phyloP scores from a whole-genome alignment of 176 grass and related monocot genomes.

The Thinopyrum elongatum region DNA sequence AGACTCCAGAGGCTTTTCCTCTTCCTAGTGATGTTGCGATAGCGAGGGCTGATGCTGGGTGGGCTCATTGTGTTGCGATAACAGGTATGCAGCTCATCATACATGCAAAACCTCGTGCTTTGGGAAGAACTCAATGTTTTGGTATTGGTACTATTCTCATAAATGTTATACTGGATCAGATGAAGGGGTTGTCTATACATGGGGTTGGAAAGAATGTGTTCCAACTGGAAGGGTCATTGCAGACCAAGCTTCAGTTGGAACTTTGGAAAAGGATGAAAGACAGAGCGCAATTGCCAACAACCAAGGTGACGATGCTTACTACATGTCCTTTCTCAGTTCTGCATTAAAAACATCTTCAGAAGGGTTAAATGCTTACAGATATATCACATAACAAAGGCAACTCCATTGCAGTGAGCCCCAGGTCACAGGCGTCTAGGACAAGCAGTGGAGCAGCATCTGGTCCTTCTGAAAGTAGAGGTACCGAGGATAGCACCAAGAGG shows the following conservation, averaged over 20 bases:
- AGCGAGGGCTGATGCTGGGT: constrained; percentile 81
- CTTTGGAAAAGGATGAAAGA: constrained; percentile 75
- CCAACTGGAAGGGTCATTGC: constrained; percentile 70
- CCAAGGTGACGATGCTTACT: constrained; percentile 61
- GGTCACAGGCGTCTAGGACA: constrained; percentile 72
- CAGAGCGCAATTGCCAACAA: constrained; percentile 39
- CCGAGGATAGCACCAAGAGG: constrained; percentile 81
- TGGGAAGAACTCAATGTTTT: not conserved
- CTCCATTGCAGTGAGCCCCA: constrained; percentile 83
- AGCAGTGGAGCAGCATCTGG: constrained; percentile 56
- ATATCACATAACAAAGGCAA: constrained; percentile 58
- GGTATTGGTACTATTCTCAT: constrained; percentile 7
- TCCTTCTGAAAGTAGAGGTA: constrained; percentile 68
- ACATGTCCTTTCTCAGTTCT: constrained; percentile 1
- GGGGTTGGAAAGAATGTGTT: constrained; percentile 99
- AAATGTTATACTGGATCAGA: constrained; percentile 50
- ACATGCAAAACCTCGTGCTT: not conserved
- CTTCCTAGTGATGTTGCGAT: constrained; percentile 74
- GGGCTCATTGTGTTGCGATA: constrained; percentile 92
- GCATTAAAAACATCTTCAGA: not conserved
- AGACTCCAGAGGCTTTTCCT: constrained; percentile 90
- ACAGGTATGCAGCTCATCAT: constrained; percentile 53
- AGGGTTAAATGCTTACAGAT: constrained; percentile 39
- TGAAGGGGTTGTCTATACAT: constrained; percentile 90
- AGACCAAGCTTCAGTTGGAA: constrained; percentile 56